Conservation (phyloP, 192 early-diverging fungal genomes). For the Umbelopsis vinacea region DNA sequence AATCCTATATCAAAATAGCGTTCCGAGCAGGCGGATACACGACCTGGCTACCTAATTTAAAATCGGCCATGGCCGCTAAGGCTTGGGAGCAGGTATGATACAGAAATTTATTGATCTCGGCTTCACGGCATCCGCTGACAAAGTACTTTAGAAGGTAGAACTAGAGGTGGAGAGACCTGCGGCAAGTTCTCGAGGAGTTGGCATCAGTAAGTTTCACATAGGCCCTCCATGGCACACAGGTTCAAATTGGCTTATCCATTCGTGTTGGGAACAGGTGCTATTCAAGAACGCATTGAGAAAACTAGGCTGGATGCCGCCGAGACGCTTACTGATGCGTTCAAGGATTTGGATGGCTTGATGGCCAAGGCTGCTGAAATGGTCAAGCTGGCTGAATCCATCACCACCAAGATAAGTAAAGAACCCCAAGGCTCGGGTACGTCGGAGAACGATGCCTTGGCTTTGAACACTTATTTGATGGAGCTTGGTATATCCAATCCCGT, state of each 20-base stretch:
- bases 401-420: constrained; percentile 53
- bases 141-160: not conserved
- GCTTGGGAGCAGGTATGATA: constrained; percentile 65
- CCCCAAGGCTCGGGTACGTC: constrained; percentile 1
- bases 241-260: not conserved
- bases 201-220: constrained; percentile 26
- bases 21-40: constrained; percentile 76
- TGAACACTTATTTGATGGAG: constrained; percentile 77
- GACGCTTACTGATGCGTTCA: constrained; percentile 81
- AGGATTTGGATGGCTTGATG: constrained; percentile 87
- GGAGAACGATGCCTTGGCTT: constrained; percentile 52
- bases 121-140: not conserved
- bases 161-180: not conserved
- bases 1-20: constrained; percentile 66
- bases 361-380: constrained; percentile 90
- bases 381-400: constrained; percentile 72
- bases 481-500: constrained; percentile 92
- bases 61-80: constrained; percentile 58
- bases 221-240: not conserved
- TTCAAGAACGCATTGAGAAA: constrained; percentile 67
- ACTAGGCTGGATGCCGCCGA: constrained; percentile 67
- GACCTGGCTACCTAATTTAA: constrained; percentile 66
- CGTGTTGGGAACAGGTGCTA: constrained; percentile 51
- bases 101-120: not conserved
- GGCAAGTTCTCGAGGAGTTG: constrained; percentile 15